Evolutionary conservation across 345 rosid species (phyloP).

Genomic region (Pistacia atlantica): DNA sequence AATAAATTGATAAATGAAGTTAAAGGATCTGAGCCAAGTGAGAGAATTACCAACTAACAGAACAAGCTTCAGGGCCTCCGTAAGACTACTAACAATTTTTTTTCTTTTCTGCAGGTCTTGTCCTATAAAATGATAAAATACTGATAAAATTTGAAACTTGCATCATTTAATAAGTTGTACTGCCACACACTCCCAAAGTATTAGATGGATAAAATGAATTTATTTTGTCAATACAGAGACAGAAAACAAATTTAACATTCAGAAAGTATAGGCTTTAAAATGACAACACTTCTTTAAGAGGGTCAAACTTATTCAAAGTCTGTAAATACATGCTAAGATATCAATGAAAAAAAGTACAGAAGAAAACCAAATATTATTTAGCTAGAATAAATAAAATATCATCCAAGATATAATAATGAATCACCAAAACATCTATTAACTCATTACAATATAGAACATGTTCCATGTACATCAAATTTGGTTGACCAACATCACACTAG

Average conservation of each 20-base stretch:
- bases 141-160: not conserved
- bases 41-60: constrained; percentile 61
- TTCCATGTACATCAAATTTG: not conserved
- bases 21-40: not conserved
- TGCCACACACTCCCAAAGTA: not conserved
- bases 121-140: constrained; percentile 42
- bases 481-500: not conserved
- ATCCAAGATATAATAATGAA: not conserved
- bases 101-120: constrained; percentile 48
- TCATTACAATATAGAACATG: not conserved
- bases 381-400: not conserved
- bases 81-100: constrained; percentile 60
- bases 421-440: not conserved
- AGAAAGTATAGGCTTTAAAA: constrained; percentile 4
- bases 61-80: constrained; percentile 88
- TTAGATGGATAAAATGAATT: not conserved
- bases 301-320: not conserved
- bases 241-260: not conserved
- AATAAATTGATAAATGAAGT: not conserved
- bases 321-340: not conserved
- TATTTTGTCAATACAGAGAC: not conserved
- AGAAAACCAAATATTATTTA: not conserved
- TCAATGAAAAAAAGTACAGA: not conserved
- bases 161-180: not conserved
- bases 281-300: not conserved